phyloP scores from a whole-genome alignment of 768 basidiomycete species.

The Neoboletus magnificus region DNA sequence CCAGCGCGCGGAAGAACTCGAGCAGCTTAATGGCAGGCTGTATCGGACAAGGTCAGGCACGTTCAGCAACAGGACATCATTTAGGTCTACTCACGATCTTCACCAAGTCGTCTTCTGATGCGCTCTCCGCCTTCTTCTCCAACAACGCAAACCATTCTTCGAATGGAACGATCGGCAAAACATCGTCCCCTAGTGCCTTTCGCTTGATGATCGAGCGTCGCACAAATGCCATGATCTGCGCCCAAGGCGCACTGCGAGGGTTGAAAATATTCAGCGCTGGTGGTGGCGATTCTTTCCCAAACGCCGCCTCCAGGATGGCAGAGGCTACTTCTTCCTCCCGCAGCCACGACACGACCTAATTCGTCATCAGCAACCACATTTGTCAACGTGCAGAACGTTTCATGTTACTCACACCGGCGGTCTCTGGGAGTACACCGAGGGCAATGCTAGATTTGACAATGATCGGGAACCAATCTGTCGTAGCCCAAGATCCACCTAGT shows the following conservation, averaged over 20 bases:
- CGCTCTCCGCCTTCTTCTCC: constrained; percentile 16
- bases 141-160: constrained; percentile 34
- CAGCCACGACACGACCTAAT: constrained; percentile 41
- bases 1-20: constrained; percentile 30
- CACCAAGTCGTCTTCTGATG: constrained; percentile 26
- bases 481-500: constrained; percentile 40
- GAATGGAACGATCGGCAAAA: constrained; percentile 33
- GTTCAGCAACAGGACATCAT: not conserved
- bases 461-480: constrained; percentile 46
- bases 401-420: constrained; percentile 31
- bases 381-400: too few species aligned
- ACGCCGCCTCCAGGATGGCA: constrained; percentile 31
- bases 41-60: not conserved
- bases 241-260: constrained; percentile 36
- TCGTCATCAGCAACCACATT: not conserved
- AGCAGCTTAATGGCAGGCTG: constrained; percentile 37
- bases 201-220: constrained; percentile 14
- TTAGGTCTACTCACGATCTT: constrained; percentile 28
- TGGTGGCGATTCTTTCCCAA: constrained; percentile 13
- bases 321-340: constrained; percentile 38
- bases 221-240: constrained; percentile 26
- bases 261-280: constrained; percentile 38
- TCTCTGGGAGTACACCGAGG: constrained; percentile 28
- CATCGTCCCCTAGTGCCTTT: not conserved
- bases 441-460: constrained; percentile 36